Evolutionary conservation across 1,284 basidiomycete species (phyloP).

Genomic region (Veloboletus limbatus): DNA sequence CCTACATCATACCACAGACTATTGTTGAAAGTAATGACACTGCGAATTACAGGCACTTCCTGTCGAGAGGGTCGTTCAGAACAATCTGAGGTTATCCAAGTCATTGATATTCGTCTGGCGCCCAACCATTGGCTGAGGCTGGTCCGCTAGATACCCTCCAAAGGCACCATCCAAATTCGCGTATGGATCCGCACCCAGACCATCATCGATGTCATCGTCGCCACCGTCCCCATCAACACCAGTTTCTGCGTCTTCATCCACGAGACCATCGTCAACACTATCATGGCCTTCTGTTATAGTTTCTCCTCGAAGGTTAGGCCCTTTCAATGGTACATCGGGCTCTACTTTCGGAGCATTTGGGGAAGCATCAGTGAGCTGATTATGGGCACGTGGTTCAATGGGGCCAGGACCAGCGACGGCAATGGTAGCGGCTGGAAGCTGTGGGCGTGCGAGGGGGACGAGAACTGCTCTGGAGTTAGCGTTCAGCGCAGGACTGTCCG

Average conservation of each 20-base stretch:
- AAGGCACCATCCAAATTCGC: conserved; percentile 73
- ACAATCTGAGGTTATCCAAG: conserved; percentile 49
- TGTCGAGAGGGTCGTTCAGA: conserved; percentile 35
- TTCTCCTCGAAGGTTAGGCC: conserved; percentile 6
- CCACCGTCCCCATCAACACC: conserved; percentile 30
- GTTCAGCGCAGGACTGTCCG: conserved; percentile 78
- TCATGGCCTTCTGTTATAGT: neutral
- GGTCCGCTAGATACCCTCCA: conserved; percentile 61
- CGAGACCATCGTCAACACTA: conserved; percentile 1
- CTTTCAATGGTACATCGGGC: conserved; percentile 11
- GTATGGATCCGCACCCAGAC: conserved; percentile 58
- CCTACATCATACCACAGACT: conserved; percentile 19
- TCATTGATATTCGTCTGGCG: conserved; percentile 27
- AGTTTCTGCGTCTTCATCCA: conserved; percentile 16
- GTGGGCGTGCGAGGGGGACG: conserved; percentile 55
- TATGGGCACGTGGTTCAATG: conserved; percentile 42
- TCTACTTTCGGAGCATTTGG: conserved; percentile 19
- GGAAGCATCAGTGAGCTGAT: conserved; percentile 24
- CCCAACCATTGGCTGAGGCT: conserved; percentile 52
- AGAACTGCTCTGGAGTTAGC: conserved; percentile 67
- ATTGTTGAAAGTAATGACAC: conserved; percentile 3
- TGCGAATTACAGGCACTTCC: neutral
- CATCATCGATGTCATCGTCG: conserved; percentile 36
- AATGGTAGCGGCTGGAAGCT: conserved; percentile 47
- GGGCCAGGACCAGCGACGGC: conserved; percentile 67